Evolutionary conservation across 2,329 filamentous ascomycete genomes (phyloP).

Genomic region (Penicillium sp.): DNA sequence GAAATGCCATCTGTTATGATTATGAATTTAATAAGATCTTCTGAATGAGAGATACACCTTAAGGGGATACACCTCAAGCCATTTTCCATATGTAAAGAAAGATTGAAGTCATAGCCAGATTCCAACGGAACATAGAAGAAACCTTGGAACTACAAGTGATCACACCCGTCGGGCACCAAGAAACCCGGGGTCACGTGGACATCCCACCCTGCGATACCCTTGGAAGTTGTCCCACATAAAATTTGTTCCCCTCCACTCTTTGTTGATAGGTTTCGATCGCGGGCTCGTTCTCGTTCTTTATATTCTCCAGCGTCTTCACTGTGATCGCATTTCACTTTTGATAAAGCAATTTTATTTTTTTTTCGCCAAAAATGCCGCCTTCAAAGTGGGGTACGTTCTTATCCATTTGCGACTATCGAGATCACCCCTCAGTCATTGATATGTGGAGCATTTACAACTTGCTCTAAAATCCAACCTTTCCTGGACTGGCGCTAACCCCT

Average conservation of each 20-base stretch:
- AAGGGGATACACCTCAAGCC: conserved; percentile 6
- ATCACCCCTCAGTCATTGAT: neutral
- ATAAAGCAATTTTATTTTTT: conserved; percentile 5
- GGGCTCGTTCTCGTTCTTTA: conserved; percentile 13
- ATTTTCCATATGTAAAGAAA: neutral
- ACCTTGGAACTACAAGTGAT: neutral
- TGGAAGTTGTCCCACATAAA: conserved; percentile 29
- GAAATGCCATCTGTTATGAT: conserved; percentile 23
- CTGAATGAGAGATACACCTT: conserved; percentile 19
- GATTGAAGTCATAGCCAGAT: neutral
- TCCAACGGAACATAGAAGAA: no score
- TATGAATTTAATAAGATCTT: conserved; percentile 30
- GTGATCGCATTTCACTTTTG: conserved; percentile 2
- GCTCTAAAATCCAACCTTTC: neutral
- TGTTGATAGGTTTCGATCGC: conserved; percentile 20
- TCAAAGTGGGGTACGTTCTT: conserved; percentile 51
- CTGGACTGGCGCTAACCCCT: conserved; percentile 7
- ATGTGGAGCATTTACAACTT: neutral
- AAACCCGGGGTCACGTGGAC: conserved; percentile 21
- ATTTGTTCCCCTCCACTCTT: conserved; percentile 26
- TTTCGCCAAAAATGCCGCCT: conserved; percentile 43
- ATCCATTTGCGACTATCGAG: conserved; percentile 16
- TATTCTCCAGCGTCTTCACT: conserved; percentile 13
- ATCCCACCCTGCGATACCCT: conserved; percentile 18
- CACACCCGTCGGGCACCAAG: conserved; percentile 22